Evolutionary conservation across 2,329 filamentous ascomycete genomes (phyloP), one percentile per base, ranked within the genome.

Genomic region (Alternaria consortialis): DNA sequence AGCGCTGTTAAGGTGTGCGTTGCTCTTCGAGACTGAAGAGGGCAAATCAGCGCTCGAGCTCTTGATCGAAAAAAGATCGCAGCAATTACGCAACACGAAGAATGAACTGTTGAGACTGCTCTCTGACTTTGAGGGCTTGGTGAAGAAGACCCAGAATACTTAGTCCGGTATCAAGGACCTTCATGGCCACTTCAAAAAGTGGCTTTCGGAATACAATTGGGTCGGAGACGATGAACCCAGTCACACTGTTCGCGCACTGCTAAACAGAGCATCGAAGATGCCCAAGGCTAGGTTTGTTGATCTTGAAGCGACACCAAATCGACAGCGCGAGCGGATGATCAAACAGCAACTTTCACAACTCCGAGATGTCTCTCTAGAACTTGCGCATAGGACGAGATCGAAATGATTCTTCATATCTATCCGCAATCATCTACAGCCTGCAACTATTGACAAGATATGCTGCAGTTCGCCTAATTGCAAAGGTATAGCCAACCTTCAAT

Each of bases 1-100:
- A 61, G 85, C 84, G 0, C 73, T 88, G n/a, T 70, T 86, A 0
- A 86, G 83, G 48, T 63, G 70, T 68, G 83, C 64, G 73, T 50
- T 76, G 23, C 17, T 65, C 7, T 72, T 69, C 40, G 46, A 66
- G 50, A 70, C 66, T 1, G 25, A 43, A 2, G 43, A 58, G 9
- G 64, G 62, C 1, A 54, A 55, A 9, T 70, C 67, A 7, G 67
- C 65, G 1, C 56, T 76, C 3, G 47, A 68, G 0, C 11, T 32
- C 1, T 42, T 77, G 2, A 43, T 66, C 3, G 8, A 51, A 1
- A 73, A 58, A 34, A 66, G 73, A 46, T 51, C 60, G 9, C 29
- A 56, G 1, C 67, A 77, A 29, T 53, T 66, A 9, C 7, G 17
- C 1, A 54, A 60, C 5, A 64, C 59, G 0, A 37, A 71, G 42